phyloP scores from a whole-genome alignment of 768 basidiomycete species.

The Rickenella mellea region DNA sequence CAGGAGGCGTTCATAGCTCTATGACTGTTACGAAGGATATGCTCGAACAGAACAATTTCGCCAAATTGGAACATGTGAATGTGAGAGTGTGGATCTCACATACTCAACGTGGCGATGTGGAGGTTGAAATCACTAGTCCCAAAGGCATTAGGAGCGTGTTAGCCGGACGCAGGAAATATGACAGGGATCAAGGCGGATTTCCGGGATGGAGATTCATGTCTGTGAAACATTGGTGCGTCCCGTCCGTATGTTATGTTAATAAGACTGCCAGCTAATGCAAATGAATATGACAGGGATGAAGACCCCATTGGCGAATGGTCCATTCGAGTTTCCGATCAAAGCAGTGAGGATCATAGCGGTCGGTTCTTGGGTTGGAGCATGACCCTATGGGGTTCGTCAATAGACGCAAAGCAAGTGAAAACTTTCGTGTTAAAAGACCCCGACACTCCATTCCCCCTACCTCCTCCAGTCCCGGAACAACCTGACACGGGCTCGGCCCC shows the following conservation, averaged over 20 bases:
- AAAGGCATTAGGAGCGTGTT: slow-evolving; percentile 79
- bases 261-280: slow-evolving; percentile 6
- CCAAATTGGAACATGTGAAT: slow-evolving; percentile 85
- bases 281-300: slow-evolving; percentile 64
- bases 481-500: slow-evolving; percentile 27
- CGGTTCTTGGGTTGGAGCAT: slow-evolving; percentile 86
- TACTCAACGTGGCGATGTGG: slow-evolving; percentile 78
- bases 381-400: slow-evolving; percentile 82
- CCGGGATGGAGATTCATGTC: slow-evolving; percentile 99
- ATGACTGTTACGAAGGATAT: slow-evolving; percentile 59
- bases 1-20: slow-evolving; percentile 54
- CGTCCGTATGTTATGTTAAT: background rate
- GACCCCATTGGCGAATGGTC: slow-evolving; percentile 87
- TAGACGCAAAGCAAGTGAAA: slow-evolving; percentile 59
- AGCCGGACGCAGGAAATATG: slow-evolving; percentile 59
- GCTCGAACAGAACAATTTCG: slow-evolving; percentile 69
- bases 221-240: slow-evolving; percentile 87
- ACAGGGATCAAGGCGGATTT: slow-evolving; percentile 60
- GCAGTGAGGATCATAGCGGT: slow-evolving; percentile 40
- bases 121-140: slow-evolving; percentile 83
- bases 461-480: slow-evolving; percentile 27
- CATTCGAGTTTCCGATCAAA: slow-evolving; percentile 75
- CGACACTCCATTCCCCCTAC: slow-evolving; percentile 36
- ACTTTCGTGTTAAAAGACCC: slow-evolving; percentile 48
- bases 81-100: slow-evolving; percentile 93